A percentile compares a stretch with the other conserved stretches of the same genome.
Evolutionary conservation across 345 rosid genomes (phyloP).

Genomic region (Lepidium aucheri): DNA sequence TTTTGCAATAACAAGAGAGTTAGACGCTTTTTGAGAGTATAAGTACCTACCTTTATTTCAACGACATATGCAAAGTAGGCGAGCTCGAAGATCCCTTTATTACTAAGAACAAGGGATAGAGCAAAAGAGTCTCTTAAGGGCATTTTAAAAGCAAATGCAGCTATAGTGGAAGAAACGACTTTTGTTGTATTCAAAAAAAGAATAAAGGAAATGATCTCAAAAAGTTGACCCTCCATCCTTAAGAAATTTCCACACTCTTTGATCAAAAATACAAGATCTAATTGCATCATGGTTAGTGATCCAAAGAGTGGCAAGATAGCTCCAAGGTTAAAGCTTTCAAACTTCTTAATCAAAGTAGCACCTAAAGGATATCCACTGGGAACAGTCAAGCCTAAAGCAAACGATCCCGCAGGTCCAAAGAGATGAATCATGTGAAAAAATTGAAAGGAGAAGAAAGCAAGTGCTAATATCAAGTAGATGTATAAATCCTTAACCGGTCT

Average conservation of each 20-base stretch:
- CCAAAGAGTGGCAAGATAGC: slow-evolving; percentile 24
- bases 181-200: slow-evolving; percentile 20
- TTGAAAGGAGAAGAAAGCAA: slow-evolving; percentile 14
- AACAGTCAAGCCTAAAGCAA: slow-evolving; percentile 29
- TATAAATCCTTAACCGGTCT: slow-evolving; percentile 23
- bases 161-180: slow-evolving; percentile 19
- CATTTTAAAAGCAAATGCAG: slow-evolving; percentile 27
- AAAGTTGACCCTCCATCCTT: slow-evolving; percentile 15
- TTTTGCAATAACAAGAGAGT: too few species aligned
- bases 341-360: slow-evolving; percentile 30
- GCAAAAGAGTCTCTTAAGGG: slow-evolving; percentile 42
- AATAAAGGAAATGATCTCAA: slow-evolving; percentile 9
- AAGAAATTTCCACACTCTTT: slow-evolving; percentile 3
- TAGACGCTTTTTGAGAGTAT: too few species aligned
- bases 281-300: slow-evolving; percentile 17
- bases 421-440: not conserved
- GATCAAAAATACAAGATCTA: not conserved
- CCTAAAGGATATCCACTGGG: slow-evolving; percentile 47
- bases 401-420: slow-evolving; percentile 28
- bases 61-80: slow-evolving; percentile 14
- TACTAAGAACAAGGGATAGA: slow-evolving; percentile 33
- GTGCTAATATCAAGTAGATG: slow-evolving; percentile 17
- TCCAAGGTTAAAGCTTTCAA: slow-evolving; percentile 30
- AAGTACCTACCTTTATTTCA: slow-evolving; percentile 29
- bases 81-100: slow-evolving; percentile 39